Percentiles rank a stretch among this genome's conserved stretches.
Evolutionary conservation across 2,329 filamentous ascomycete genomes (phyloP).

Genomic region (Lachnellula occidentalis): DNA sequence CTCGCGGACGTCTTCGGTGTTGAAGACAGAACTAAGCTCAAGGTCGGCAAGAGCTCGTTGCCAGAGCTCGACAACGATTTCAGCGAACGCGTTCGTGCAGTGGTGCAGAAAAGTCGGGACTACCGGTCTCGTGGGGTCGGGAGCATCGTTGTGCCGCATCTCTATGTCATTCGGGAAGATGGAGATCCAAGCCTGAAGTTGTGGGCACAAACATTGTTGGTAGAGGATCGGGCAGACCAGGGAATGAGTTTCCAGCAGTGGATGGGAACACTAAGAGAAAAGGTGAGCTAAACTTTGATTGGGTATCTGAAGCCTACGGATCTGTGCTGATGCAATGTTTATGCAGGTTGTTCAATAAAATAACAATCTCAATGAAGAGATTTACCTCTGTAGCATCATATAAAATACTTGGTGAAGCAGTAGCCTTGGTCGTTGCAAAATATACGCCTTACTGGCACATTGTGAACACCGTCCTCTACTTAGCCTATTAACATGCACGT

Average conservation of each 20-base stretch:
- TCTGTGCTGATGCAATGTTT: conserved; percentile 22
- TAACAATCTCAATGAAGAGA: conserved; percentile 1
- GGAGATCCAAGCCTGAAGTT: conserved; percentile 91
- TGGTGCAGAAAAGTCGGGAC: conserved; percentile 88
- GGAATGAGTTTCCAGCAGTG: conserved; percentile 89
- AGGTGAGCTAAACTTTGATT: conserved; percentile 54
- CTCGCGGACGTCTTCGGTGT: conserved; percentile 87
- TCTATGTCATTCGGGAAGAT: conserved; percentile 92
- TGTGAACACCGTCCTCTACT: background rate
- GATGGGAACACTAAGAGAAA: conserved; percentile 87
- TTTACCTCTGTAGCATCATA: conserved; percentile 22
- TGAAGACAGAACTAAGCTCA: conserved; percentile 74
- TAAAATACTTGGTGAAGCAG: conserved; percentile 11
- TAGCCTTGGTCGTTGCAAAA: conserved; percentile 7
- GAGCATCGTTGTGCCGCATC: conserved; percentile 84
- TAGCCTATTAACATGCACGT: too few species aligned
- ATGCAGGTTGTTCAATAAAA: conserved; percentile 28
- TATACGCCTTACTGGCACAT: background rate
- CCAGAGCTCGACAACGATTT: conserved; percentile 93
- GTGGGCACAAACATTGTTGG: conserved; percentile 93
- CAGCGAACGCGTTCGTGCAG: conserved; percentile 86
- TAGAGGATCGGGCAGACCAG: conserved; percentile 93
- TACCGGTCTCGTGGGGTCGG: conserved; percentile 82
- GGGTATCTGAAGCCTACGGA: conserved; percentile 11
- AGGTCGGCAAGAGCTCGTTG: conserved; percentile 83